Evolutionary conservation across 2,329 filamentous ascomycete species (phyloP), one percentile per base, ranked within the genome.

Genomic region (Cladophialophora carrionii): DNA sequence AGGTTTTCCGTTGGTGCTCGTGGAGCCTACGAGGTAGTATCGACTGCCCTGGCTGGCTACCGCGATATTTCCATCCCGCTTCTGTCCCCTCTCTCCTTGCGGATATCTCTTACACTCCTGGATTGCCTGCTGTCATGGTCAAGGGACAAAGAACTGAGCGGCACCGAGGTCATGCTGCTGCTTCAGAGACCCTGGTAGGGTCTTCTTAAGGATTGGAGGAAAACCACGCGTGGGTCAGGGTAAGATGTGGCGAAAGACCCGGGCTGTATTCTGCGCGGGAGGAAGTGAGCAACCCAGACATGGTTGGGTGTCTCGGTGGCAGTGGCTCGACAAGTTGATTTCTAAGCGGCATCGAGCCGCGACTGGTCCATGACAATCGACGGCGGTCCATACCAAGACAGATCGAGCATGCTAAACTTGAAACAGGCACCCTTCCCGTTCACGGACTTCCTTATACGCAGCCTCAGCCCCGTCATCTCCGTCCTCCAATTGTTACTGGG

Each of bases 301-400:
- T 20, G 48, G 29, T 52, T 6, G 32, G 17, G 12, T 20, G 29
- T 22, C 34, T 41, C 10, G 24, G 55, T 58, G 59, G 31, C 29
- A 61, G 20, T 55, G 63, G 57, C 37, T 48, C 52, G 51, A 61
- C 52, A n/a, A 43, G 54, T 66, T 68, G 67, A 68, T 68, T 68
- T 68, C 61, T 68, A 68, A 68, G 64, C 67, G 48, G 61, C 49
- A 51, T 48, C 10, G 58, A 68, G 62, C 57, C 63, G 61, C 64
- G 64, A 62, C 61, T 66, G 67, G 64, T 66, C 67, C 64, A 68
- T 66, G 61, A 58, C 57, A 49, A 52, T 66, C 67, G 56, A 62
- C 57, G 56, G 59, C 34, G 20, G 57, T 65, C 63, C 66, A 68
- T 61, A 32, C 60, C 63, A 63, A 63, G 55, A 61, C 63, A 56